Conservation (phyloP, 441 rosid species). For the Gossypium trilobum region DNA sequence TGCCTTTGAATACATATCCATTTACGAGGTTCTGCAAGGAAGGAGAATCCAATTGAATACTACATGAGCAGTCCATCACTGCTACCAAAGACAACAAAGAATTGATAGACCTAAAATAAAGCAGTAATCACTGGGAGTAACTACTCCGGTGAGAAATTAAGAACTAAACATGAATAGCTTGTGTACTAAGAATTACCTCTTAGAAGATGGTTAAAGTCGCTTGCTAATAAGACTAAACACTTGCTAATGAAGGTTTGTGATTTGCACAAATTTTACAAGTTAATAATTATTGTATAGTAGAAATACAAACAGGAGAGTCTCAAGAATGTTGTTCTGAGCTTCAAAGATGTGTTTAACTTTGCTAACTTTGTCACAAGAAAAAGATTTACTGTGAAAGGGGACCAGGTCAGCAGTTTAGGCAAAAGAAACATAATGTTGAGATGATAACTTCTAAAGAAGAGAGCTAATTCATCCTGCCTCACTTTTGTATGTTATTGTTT, state of each 20-base stretch:
- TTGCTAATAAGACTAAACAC: neutral
- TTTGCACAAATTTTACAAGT: neutral
- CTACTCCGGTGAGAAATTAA: neutral
- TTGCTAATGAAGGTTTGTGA: neutral
- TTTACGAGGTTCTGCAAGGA: slow-evolving; percentile 72
- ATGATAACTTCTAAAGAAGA: neutral
- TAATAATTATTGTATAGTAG: neutral
- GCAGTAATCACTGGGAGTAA: neutral
- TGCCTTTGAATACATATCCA: slow-evolving; percentile 72
- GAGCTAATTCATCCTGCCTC: neutral
- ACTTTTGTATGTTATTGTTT: neutral
- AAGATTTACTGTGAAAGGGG: neutral
- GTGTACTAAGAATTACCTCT: neutral
- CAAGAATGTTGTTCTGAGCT: neutral
- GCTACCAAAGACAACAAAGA: neutral
- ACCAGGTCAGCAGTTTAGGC: neutral
- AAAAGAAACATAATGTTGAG: neutral
- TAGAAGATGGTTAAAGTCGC: neutral
- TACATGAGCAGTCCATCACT: neutral
- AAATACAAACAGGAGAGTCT: neutral
- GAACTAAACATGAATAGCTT: neutral
- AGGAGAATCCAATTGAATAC: slow-evolving; percentile 1
- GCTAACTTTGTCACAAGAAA: neutral
- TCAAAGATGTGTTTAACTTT: slow-evolving; percentile 1
- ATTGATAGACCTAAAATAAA: neutral